Evolutionary conservation across 345 rosid species (phyloP).

Genomic region (Mercurialis annua): DNA sequence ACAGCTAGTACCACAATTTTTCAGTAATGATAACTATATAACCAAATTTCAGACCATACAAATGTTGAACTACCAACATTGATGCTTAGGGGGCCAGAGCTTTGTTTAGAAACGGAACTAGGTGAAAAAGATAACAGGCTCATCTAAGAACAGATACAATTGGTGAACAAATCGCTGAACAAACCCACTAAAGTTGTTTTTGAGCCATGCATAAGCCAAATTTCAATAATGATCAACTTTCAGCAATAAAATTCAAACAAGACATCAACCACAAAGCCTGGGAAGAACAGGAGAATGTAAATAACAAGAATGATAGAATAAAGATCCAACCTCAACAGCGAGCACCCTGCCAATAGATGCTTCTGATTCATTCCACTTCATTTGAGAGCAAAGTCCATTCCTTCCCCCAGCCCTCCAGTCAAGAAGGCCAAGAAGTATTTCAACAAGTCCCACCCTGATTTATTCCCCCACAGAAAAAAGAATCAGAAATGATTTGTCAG

Average conservation of each 20-base stretch:
- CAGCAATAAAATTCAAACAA: neutral
- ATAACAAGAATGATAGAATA: conserved; percentile 4
- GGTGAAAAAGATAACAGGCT: no score
- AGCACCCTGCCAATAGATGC: conserved; percentile 97
- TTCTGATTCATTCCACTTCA: conserved; percentile 99
- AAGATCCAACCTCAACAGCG: conserved; percentile 78
- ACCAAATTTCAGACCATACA: no score
- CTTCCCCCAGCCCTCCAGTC: conserved; percentile 98
- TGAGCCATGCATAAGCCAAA: neutral
- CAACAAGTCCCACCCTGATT: conserved; percentile 90
- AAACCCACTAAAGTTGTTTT: neutral
- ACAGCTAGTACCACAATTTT: neutral
- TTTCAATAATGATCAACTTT: neutral
- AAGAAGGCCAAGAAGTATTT: conserved; percentile 93
- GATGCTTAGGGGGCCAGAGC: neutral
- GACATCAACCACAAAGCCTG: conserved; percentile 3
- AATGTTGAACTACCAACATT: neutral
- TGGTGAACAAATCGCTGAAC: neutral
- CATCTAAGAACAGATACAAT: neutral
- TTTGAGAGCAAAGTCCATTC: conserved; percentile 76
- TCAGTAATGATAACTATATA: neutral
- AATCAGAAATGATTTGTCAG: no score
- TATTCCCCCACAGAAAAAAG: no score
- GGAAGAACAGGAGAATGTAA: neutral
- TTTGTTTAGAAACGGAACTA: no score